Evolutionary conservation across 208 protist species (phyloP).

Genomic region (Kentomonas sorsogonicus): DNA sequence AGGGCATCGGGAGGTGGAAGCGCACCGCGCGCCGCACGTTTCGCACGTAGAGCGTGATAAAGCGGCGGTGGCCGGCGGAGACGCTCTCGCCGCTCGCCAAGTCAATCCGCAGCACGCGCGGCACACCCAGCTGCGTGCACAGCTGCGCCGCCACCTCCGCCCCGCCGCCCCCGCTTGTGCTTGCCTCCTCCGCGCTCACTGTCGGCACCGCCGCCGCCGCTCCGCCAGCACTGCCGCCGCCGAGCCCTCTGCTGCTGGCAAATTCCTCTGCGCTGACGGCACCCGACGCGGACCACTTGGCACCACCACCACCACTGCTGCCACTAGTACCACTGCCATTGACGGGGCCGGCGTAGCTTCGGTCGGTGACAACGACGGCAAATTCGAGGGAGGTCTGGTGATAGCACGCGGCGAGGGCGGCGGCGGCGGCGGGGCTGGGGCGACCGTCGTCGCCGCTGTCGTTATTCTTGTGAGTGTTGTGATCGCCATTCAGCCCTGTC

Average conservation of each 20-base stretch:
- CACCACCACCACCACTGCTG: too few relatives aligned
- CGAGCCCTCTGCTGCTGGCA: too few relatives aligned
- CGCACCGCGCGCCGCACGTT: conserved; percentile 37
- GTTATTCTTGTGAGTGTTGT: too few relatives aligned
- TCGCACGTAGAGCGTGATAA: conserved; percentile 48
- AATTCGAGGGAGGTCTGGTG: conserved; percentile 6
- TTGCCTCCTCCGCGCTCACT: conserved; percentile 30
- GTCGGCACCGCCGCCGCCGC: too few relatives aligned
- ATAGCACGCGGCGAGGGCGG: not conserved
- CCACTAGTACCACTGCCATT: too few relatives aligned
- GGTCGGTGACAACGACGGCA: conserved; percentile 65
- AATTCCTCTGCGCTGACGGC: too few relatives aligned
- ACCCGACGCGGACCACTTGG: too few relatives aligned
- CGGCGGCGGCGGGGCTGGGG: not conserved
- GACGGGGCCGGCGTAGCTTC: too few relatives aligned
- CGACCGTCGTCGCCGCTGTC: too few relatives aligned
- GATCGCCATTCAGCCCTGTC: too few relatives aligned
- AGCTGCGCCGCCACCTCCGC: conserved; percentile 39
- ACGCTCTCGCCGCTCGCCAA: conserved; percentile 29
- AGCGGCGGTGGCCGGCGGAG: conserved; percentile 37
- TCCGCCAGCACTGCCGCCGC: too few relatives aligned
- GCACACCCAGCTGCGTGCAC: conserved; percentile 56
- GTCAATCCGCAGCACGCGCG: conserved; percentile 72
- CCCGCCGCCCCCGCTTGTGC: conserved; percentile 31
- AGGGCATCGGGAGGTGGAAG: conserved; percentile 46